Evolutionary conservation across 179 eudicot genomes (phyloP), one percentile per base, ranked within the genome.

Genomic region (Actinidia arguta): DNA sequence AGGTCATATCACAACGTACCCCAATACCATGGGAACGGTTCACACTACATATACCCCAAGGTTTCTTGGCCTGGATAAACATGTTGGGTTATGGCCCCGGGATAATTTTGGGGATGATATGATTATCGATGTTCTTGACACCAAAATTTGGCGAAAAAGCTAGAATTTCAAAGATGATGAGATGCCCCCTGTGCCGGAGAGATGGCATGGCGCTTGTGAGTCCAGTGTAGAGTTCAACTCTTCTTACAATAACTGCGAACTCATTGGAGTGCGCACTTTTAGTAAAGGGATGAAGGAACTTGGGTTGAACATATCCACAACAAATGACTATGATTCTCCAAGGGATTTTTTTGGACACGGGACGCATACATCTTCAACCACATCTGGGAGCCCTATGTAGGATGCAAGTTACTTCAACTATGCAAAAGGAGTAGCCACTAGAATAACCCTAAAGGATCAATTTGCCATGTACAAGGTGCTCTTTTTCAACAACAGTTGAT

Each of bases 291-390:
- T 20, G 24, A 58, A 16, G 6, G 36, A 62, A n/a, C 27, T 22
- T 4, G 16, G 18, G 27, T 64, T 67, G 73, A 11, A 69, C 48
- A 5, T 68, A 16, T 69, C n/a, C 78, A 92, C 82, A 75, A 52
- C 94, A 3, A 88, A 78, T 44, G 97, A 93, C 81, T 89, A 91
- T 0, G 89, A 82, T 66, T 94, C 98, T 0, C 92, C 97, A 1
- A 90, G 98, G 46, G 97, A 94, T 39, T 91, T 89, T 47, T 95
- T 92, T 14, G 97, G 98, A 2, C 98, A 94, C 55, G 98, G 98
- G 39, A 94, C 95, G 54, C 98, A 94, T 90, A 94, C 98, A 9
- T 74, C 94, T 0, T 81, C 88, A 71, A 94, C 98, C 0, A 93
- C 98, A 0, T 92, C 94, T 0, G 98, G 98, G 12, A 86, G 94